These are phyloP conservation scores for Debaryomyces prosopidis DNA, from an alignment of 805 yeast species.

Conservation along the genomic window DNA sequence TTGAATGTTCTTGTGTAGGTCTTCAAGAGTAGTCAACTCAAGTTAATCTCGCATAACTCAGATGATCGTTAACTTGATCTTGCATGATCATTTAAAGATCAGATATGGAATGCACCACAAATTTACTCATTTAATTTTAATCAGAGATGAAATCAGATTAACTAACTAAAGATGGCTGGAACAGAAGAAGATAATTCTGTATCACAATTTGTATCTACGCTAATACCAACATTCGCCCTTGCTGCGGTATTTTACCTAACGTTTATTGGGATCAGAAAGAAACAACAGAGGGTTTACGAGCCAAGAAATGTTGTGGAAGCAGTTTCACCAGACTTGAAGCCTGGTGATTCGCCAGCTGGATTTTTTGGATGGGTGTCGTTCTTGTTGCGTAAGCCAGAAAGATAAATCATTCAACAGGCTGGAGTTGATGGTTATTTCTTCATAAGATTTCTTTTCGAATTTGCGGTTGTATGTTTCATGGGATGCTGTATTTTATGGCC, in stretches of 20 bases:
- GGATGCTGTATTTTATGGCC: conserved; percentile 65
- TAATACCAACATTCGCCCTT: conserved; percentile 45
- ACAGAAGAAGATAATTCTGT: conserved; percentile 30
- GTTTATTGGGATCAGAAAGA: conserved; percentile 44
- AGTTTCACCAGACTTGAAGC: conserved; percentile 44
- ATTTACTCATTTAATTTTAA: no score
- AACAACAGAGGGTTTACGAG: conserved; percentile 50
- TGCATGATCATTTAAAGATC: no score
- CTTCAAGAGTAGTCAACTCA: no score
- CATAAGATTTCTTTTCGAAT: conserved; percentile 60
- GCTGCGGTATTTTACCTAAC: conserved; percentile 40
- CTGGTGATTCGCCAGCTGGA: conserved; percentile 47
- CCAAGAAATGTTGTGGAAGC: conserved; percentile 49
- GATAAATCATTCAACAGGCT: conserved; percentile 64
- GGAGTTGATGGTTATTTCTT: conserved; percentile 80
- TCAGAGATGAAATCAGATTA: no score
- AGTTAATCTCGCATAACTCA: no score
- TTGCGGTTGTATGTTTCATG: conserved; percentile 50
- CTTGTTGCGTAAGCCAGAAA: conserved; percentile 55
- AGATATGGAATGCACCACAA: no score
- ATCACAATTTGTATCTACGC: conserved; percentile 50
- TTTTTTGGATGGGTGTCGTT: conserved; percentile 55
- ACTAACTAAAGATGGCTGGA: no score
- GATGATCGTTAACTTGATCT: no score
- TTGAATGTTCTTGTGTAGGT: neutral